A percentile compares a stretch with the other conserved stretches of the same genome.
phyloP scores from a whole-genome alignment of 2,329 filamentous ascomycete genomes.

The Fusarium beomiforme region DNA sequence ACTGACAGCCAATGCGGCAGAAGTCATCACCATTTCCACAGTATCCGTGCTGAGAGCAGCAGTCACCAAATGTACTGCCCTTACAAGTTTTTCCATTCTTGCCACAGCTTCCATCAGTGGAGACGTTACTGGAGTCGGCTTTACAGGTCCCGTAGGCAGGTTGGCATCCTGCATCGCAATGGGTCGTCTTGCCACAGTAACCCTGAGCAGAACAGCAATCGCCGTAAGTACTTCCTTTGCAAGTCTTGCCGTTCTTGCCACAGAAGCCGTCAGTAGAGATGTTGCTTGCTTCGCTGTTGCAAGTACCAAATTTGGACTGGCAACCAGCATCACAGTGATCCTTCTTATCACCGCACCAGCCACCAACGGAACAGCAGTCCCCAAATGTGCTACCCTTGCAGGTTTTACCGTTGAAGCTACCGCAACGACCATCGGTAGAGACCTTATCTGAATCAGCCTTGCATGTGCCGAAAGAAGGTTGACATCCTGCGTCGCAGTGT shows the following conservation, averaged over 20 bases:
- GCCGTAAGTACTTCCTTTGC: not conserved
- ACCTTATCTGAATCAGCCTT: not conserved
- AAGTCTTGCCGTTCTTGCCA: conserved; percentile 14
- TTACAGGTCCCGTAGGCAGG: not conserved
- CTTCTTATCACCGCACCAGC: not conserved
- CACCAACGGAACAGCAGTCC: not conserved
- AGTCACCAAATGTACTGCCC: too few species aligned
- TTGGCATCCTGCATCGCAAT: conserved; percentile 1
- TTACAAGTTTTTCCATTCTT: too few species aligned
- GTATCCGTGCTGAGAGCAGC: too few species aligned
- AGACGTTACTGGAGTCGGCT: too few species aligned
- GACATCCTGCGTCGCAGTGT: too few species aligned
- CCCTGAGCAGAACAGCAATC: conserved; percentile 9
- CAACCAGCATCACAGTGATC: not conserved
- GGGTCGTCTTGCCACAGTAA: not conserved
- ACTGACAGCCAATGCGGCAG: too few species aligned
- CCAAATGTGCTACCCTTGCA: not conserved
- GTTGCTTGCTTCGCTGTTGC: not conserved
- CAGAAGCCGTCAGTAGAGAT: not conserved
- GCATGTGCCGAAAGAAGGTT: too few species aligned
- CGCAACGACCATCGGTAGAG: not conserved
- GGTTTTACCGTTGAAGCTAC: not conserved
- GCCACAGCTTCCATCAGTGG: too few species aligned
- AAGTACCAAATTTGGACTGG: not conserved
- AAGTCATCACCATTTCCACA: too few species aligned